phyloP scores from a whole-genome alignment of 768 basidiomycete species.

The Pleurotus citrinopileatus region DNA sequence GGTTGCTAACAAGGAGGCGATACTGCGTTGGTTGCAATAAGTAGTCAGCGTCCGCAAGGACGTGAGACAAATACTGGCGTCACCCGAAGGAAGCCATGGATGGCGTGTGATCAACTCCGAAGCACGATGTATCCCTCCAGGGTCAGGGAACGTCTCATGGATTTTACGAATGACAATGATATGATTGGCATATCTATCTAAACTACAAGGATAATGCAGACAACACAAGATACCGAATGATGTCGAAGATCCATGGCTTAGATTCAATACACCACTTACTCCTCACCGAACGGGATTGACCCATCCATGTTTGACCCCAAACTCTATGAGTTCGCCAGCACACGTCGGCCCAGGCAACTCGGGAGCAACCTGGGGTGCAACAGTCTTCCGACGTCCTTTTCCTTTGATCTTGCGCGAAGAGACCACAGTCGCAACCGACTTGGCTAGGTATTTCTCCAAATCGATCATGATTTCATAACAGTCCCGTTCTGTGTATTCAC shows the following conservation, averaged over 20 bases:
- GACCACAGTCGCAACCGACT: slow-evolving; percentile 30
- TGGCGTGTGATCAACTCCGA: too few species aligned
- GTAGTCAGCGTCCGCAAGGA: slow-evolving; percentile 1
- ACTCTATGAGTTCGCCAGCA: slow-evolving; percentile 6
- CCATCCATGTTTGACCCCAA: slow-evolving; percentile 6
- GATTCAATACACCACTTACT: not conserved
- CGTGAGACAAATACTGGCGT: not conserved
- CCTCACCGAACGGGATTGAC: slow-evolving; percentile 2
- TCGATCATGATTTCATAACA: slow-evolving; percentile 71
- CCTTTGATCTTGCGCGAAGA: not conserved
- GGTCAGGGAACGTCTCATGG: too few species aligned
- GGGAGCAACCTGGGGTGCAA: not conserved
- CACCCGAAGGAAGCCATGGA: too few species aligned
- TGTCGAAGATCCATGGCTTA: not conserved
- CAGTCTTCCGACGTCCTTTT: slow-evolving; percentile 6
- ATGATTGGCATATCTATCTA: not conserved
- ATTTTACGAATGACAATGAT: too few species aligned
- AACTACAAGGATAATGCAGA: not conserved
- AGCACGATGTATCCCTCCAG: too few species aligned
- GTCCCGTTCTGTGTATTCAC: slow-evolving; percentile 58
- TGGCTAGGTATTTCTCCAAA: slow-evolving; percentile 56
- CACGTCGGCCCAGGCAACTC: slow-evolving; percentile 1
- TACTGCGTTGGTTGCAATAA: not conserved
- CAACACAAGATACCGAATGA: not conserved
- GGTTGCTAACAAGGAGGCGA: not conserved